phyloP scores from a whole-genome alignment of 1,284 basidiomycete species.

The Polyporus tsugae region DNA sequence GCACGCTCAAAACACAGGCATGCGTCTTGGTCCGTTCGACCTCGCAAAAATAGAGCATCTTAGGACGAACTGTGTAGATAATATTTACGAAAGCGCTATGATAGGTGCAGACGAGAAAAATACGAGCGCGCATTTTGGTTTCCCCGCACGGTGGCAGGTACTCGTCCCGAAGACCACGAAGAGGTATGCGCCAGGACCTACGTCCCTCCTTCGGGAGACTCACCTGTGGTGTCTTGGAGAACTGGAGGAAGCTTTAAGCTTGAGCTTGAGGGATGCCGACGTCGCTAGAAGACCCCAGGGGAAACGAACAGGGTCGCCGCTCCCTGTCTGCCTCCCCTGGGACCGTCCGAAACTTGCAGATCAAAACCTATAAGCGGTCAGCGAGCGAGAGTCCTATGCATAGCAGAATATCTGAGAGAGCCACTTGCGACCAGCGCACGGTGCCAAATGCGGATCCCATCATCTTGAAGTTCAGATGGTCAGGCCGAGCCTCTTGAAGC shows the following conservation, averaged over 20 bases:
- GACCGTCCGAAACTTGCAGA: background rate
- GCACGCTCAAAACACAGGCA: too few species aligned
- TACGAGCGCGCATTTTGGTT: constrained; percentile 3
- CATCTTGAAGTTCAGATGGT: background rate
- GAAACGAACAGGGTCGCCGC: background rate
- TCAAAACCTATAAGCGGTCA: background rate
- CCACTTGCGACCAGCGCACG: background rate
- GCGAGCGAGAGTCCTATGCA: background rate
- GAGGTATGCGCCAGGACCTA: constrained; percentile 1
- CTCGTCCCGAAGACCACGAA: constrained; percentile 6
- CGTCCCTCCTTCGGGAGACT: background rate
- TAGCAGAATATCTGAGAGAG: background rate
- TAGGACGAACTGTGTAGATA: too few species aligned
- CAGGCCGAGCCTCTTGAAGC: background rate
- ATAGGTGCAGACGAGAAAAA: too few species aligned
- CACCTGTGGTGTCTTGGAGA: background rate
- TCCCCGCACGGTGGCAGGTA: background rate
- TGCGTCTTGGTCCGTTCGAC: too few species aligned
- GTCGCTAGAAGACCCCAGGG: background rate
- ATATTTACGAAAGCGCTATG: too few species aligned
- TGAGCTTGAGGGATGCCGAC: background rate
- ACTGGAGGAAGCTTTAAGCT: background rate
- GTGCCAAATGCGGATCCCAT: too few species aligned
- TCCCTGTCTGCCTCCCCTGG: background rate
- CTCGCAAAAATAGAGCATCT: background rate